phyloP scores from a whole-genome alignment of 2,329 filamentous ascomycete species.

The Elsinoe fawcettii region DNA sequence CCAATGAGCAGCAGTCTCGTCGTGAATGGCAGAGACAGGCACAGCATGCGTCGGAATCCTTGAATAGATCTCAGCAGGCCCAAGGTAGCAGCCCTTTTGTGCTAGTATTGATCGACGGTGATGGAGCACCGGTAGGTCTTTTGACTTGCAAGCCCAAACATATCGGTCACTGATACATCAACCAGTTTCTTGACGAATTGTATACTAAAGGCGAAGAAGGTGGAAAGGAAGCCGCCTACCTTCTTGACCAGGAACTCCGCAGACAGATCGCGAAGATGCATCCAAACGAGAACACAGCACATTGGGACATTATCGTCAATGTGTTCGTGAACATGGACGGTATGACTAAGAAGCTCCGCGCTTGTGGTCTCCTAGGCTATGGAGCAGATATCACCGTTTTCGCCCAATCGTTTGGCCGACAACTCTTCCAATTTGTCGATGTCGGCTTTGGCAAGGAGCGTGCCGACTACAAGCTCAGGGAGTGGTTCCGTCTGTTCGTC shows the following conservation, averaged over 20 bases:
- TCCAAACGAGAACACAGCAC: slow-evolving; percentile 30
- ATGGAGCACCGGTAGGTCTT: slow-evolving; percentile 38
- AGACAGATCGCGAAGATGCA: slow-evolving; percentile 36
- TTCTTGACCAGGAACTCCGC: slow-evolving; percentile 35
- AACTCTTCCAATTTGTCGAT: slow-evolving; percentile 55
- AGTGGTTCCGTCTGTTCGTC: slow-evolving; percentile 43
- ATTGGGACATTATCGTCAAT: slow-evolving; percentile 41
- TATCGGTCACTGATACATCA: not conserved
- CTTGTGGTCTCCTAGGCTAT: slow-evolving; percentile 2
- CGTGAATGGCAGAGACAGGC: slow-evolving; percentile 30
- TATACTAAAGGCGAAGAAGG: slow-evolving; percentile 36
- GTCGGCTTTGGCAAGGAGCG: slow-evolving; percentile 54
- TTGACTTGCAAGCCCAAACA: too few species aligned
- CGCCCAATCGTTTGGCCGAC: slow-evolving; percentile 34
- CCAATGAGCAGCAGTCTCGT: slow-evolving; percentile 31
- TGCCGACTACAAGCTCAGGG: slow-evolving; percentile 54
- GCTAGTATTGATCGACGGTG: slow-evolving; percentile 42
- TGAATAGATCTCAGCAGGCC: not conserved
- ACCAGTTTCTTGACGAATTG: slow-evolving; percentile 39
- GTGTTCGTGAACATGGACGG: slow-evolving; percentile 28
- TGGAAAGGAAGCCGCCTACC: slow-evolving; percentile 40
- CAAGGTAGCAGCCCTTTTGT: slow-evolving; percentile 36
- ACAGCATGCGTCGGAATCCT: slow-evolving; percentile 6
- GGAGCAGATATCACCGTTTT: slow-evolving; percentile 1
- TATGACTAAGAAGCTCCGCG: slow-evolving; percentile 5